Percentiles rank a stretch among this genome's conserved stretches.
phyloP scores from a whole-genome alignment of 768 basidiomycete species.

The Gautieria morchelliformis region DNA sequence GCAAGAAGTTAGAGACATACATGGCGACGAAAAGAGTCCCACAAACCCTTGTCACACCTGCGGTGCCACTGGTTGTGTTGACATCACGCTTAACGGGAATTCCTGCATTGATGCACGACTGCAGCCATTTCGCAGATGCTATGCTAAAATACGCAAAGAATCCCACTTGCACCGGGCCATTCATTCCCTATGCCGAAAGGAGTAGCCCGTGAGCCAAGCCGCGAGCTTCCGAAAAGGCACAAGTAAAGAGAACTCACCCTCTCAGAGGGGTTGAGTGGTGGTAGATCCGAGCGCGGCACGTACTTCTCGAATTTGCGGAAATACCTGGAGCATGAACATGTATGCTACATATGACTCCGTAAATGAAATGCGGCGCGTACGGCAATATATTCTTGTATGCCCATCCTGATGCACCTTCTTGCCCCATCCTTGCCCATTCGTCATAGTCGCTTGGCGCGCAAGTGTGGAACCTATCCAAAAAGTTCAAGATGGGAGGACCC shows the following conservation, averaged over 20 bases:
- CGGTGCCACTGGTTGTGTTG: slow-evolving; percentile 30
- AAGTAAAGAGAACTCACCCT: neutral
- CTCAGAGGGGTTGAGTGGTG: slow-evolving; percentile 31
- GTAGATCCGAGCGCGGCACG: slow-evolving; percentile 38
- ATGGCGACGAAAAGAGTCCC: neutral
- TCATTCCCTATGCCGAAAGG: neutral
- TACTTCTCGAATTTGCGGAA: slow-evolving; percentile 61
- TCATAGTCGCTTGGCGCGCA: slow-evolving; percentile 13
- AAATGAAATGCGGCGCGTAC: slow-evolving; percentile 21
- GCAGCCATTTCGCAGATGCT: slow-evolving; percentile 3
- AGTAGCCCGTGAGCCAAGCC: neutral
- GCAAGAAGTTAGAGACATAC: neutral
- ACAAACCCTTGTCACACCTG: slow-evolving; percentile 39
- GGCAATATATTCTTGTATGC: slow-evolving; percentile 42
- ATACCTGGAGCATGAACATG: slow-evolving; percentile 23
- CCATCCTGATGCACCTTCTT: slow-evolving; percentile 46
- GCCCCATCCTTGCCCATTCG: slow-evolving; percentile 11
- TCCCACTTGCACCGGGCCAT: slow-evolving; percentile 21
- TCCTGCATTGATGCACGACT: slow-evolving; percentile 8
- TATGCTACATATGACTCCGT: neutral
- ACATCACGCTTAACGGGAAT: slow-evolving; percentile 3
- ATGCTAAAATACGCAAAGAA: slow-evolving; percentile 33
- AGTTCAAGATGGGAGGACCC: neutral
- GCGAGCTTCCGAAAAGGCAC: neutral
- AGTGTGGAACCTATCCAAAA: slow-evolving; percentile 7